phyloP scores from a whole-genome alignment of 495 filamentous ascomycete genomes.

The Alectoria sarmentosa region DNA sequence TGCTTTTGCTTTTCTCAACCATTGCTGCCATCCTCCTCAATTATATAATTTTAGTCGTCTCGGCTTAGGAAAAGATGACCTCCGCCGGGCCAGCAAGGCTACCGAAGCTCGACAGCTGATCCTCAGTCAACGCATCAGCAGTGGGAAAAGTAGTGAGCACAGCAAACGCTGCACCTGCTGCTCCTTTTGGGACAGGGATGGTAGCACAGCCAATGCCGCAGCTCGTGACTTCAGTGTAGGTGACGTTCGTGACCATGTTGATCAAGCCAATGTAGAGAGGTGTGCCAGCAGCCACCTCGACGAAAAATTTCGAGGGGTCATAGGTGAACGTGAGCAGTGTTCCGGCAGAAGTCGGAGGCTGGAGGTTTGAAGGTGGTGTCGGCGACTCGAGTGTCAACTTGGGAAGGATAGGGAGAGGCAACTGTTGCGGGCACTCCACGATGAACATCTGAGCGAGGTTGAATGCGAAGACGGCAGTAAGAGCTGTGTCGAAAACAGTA shows the following conservation, averaged over 20 bases:
- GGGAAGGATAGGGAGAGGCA: slow-evolving; percentile 26
- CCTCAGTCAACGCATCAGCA: slow-evolving; percentile 22
- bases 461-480: slow-evolving; percentile 45
- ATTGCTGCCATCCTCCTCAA: background rate
- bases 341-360: slow-evolving; percentile 25
- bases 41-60: background rate
- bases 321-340: slow-evolving; percentile 25
- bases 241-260: slow-evolving; percentile 26
- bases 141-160: slow-evolving; percentile 28
- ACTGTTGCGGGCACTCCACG: slow-evolving; percentile 37
- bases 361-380: slow-evolving; percentile 23
- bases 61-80: slow-evolving; percentile 25
- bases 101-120: slow-evolving; percentile 26
- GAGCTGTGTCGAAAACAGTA: slow-evolving; percentile 44
- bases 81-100: slow-evolving; percentile 29
- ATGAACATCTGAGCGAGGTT: slow-evolving; percentile 50
- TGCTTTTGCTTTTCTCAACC: background rate
- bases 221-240: slow-evolving; percentile 26
- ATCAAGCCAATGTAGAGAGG: slow-evolving; percentile 30
- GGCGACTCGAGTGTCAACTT: slow-evolving; percentile 28
- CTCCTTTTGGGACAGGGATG: slow-evolving; percentile 27
- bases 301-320: slow-evolving; percentile 28
- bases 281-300: slow-evolving; percentile 22
- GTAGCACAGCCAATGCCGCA: slow-evolving; percentile 23
- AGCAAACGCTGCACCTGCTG: slow-evolving; percentile 28